Base-by-base conservation (phyloP, 2,329 filamentous ascomycete species). In the Pseudogymnoascus sp. region DNA sequence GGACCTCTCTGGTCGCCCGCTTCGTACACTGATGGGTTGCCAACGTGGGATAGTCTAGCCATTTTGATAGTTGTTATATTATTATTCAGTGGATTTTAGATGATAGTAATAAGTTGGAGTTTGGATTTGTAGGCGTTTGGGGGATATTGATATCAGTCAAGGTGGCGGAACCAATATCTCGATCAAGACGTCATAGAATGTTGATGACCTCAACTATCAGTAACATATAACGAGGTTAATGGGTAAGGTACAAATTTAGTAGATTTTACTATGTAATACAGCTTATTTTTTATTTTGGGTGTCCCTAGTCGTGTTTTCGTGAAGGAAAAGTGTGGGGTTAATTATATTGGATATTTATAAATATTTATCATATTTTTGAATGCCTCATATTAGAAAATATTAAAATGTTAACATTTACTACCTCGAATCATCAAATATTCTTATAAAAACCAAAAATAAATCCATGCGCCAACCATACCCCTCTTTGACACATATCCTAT, bases 1-100 rank as follows among this genome's bases (percentile, higher is more conserved):
- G 76, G 73, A 73, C 86, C 91, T 70, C 84, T 83, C 80, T 95
- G 90, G 76, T 95, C 90, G 63, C 86, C 88, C 63, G 82, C 87
- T 77, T 93, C 88, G 77, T 95, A 93, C 73, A 91, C 77, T 65
- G 76, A 74, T 66, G 76, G 70, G 73, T 79, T 81, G 68, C 90
- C 90, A 72, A 93, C 88, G 72, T 68, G 71, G 31, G 71, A 72
- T 28, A 45, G 18, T 62, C 60, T 55, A 6, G 35, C 41, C 61
- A 62, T 62, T 38, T 60, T 62, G 49, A 25, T 5, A 43, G 52
- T 21, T 14, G 33, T 21, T 35, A 11, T 40, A 40, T 59, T 59
- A 23, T 38, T 59, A 16, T n/a, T 59, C n/a, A 55, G 25, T 55
- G 9, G 3, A 33, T 31, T 55, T 16, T 55, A 55, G 45, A 55